Percentiles rank a stretch among this genome's conserved stretches.
Evolutionary conservation across 164 flowering plant species (phyloP).

Genomic region (Stephania yunnanensis): DNA sequence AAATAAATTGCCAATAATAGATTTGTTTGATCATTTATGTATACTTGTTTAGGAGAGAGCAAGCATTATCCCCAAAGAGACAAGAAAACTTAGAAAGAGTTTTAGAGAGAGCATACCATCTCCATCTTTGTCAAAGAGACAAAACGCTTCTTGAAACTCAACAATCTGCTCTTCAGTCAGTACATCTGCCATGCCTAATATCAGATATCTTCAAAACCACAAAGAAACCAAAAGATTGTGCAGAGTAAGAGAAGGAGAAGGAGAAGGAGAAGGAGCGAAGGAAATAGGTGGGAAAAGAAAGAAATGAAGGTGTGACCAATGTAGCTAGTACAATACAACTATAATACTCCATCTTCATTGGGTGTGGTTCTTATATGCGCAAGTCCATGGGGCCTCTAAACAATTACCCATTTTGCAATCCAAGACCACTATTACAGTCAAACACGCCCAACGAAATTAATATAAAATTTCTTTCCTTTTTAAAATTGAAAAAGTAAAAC

Average conservation of each 20-base stretch:
- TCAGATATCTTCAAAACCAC: background rate
- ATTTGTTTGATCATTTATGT: too few relatives aligned
- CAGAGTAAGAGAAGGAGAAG: background rate
- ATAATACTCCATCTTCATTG: background rate
- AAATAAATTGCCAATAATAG: too few relatives aligned
- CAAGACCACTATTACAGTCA: conserved; percentile 7
- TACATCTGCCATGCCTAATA: conserved; percentile 23
- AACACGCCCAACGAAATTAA: conserved; percentile 9
- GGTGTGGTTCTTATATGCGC: conserved; percentile 1
- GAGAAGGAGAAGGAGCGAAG: background rate
- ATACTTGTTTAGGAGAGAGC: too few relatives aligned
- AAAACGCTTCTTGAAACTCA: conserved; percentile 47
- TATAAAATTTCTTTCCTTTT: too few relatives aligned
- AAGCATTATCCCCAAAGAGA: too few relatives aligned
- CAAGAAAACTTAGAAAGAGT: background rate
- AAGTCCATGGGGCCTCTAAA: background rate
- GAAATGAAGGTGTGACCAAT: background rate
- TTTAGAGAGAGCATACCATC: conserved; percentile 28
- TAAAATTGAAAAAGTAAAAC: background rate
- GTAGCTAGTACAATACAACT: background rate
- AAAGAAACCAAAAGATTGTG: background rate
- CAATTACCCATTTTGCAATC: background rate
- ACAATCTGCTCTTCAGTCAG: conserved; percentile 30
- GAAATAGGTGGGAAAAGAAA: background rate
- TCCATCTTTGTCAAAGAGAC: conserved; percentile 47